Conservation (phyloP, 139 green algal genomes). For the Desmodesmus armatus region DNA sequence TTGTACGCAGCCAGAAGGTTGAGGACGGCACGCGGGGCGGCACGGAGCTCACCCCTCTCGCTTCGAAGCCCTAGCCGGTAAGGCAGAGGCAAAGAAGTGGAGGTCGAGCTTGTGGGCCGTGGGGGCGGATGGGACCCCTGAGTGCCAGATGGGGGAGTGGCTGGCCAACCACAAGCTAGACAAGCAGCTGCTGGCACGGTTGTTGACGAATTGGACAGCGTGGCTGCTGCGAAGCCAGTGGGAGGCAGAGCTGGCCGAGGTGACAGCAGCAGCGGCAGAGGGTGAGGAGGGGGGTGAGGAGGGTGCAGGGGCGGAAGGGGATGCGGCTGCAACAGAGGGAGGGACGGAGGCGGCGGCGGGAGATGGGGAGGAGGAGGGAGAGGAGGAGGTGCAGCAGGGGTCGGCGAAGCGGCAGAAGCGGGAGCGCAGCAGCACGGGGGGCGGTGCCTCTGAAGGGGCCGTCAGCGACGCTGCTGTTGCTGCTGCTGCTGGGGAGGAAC, state of each 20-base stretch:
- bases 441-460: background rate
- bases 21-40: slow-evolving; percentile 56
- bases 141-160: slow-evolving; percentile 75
- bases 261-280: background rate
- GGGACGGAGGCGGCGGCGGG: background rate
- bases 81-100: slow-evolving; percentile 92
- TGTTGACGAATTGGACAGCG: slow-evolving; percentile 55
- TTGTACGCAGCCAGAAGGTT: slow-evolving; percentile 77
- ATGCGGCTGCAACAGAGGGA: slow-evolving; percentile 23
- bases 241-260: slow-evolving; percentile 24
- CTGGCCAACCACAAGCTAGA: slow-evolving; percentile 69
- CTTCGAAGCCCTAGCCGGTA: slow-evolving; percentile 85
- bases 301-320: slow-evolving; percentile 6
- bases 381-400: background rate
- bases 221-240: slow-evolving; percentile 49
- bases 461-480: background rate
- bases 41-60: slow-evolving; percentile 65
- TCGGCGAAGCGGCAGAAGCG: slow-evolving; percentile 24
- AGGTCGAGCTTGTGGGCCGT: slow-evolving; percentile 77
- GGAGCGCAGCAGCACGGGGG: background rate
- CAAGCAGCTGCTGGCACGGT: slow-evolving; percentile 57
- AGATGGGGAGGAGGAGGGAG: slow-evolving; percentile 21
- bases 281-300: background rate
- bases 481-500: background rate
- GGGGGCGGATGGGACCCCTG: slow-evolving; percentile 15